A percentile compares a stretch with the other conserved stretches of the same genome.
Conservation (phyloP, 163 green algal species). For the Coccomyxa subellipsoidea region DNA sequence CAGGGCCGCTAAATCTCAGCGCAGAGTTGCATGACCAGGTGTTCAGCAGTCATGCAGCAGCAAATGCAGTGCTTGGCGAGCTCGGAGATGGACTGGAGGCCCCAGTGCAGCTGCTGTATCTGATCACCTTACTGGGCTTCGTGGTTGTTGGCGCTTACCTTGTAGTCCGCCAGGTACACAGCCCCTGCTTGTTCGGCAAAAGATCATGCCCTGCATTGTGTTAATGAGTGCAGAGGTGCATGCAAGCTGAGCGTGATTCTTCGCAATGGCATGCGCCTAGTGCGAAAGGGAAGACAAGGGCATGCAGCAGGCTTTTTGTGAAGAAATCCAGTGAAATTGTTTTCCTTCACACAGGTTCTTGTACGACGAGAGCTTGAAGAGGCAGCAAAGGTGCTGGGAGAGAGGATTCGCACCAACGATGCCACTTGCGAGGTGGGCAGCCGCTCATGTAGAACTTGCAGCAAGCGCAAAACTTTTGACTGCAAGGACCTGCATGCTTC, state of each 20-base stretch:
- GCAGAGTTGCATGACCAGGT: not conserved
- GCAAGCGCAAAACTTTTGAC: not conserved
- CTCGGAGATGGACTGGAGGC: constrained; percentile 79
- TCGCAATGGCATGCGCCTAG: too few species aligned
- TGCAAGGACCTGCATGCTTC: not conserved
- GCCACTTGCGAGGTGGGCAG: constrained; percentile 67
- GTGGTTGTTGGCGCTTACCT: constrained; percentile 78
- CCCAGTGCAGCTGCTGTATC: constrained; percentile 86
- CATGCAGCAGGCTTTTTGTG: too few species aligned
- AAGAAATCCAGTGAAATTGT: too few species aligned
- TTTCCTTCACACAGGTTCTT: too few species aligned
- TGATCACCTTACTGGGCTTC: constrained; percentile 76
- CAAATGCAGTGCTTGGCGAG: not conserved
- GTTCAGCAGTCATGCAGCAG: not conserved
- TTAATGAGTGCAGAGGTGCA: too few species aligned
- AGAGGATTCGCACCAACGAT: constrained; percentile 76
- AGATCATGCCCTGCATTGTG: too few species aligned
- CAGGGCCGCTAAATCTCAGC: not conserved
- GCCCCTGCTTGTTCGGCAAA: too few species aligned
- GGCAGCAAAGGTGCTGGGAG: constrained; percentile 89
- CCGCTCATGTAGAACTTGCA: too few species aligned
- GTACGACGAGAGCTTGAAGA: constrained; percentile 94
- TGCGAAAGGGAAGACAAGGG: too few species aligned
- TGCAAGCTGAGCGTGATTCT: too few species aligned
- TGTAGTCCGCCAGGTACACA: constrained; percentile 69